These are phyloP conservation scores for Breviolum minutum DNA, from an alignment of 73 alveolate species.

Conservation along the genomic window DNA sequence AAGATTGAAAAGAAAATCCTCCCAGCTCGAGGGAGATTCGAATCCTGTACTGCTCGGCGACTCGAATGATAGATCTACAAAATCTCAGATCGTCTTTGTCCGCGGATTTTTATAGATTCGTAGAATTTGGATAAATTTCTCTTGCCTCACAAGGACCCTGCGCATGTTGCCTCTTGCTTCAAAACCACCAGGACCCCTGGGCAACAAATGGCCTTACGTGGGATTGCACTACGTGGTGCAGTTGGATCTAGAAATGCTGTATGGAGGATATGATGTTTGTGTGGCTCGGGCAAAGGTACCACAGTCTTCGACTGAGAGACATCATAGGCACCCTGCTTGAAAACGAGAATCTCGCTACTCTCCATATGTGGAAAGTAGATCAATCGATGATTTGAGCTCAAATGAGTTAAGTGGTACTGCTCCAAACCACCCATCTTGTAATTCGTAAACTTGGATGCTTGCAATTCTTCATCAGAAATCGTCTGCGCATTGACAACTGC, in stretches of 20 bases:
- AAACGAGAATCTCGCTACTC: conserved; percentile 35
- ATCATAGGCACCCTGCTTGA: conserved; percentile 57
- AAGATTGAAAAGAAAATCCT: neutral
- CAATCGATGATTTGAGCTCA: conserved; percentile 2
- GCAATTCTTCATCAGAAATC: conserved; percentile 16
- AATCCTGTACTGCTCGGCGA: conserved; percentile 22
- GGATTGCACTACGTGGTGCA: neutral
- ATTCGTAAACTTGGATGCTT: conserved; percentile 43
- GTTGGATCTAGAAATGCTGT: conserved; percentile 59
- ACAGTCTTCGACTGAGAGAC: neutral
- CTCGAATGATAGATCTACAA: neutral
- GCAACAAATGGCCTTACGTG: conserved; percentile 33
- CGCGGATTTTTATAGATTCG: neutral
- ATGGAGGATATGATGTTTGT: conserved; percentile 38
- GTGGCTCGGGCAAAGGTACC: conserved; percentile 19
- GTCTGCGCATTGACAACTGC: conserved; percentile 54
- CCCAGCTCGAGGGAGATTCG: neutral
- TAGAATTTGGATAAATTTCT: no score
- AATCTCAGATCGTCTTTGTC: conserved; percentile 2
- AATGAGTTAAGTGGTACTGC: conserved; percentile 54
- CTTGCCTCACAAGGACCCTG: no score
- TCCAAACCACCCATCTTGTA: conserved; percentile 58
- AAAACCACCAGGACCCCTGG: conserved; percentile 33
- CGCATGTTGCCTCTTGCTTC: neutral
- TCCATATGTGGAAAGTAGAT: conserved; percentile 57